Percentiles rank a stretch among this genome's conserved stretches.
phyloP scores from a whole-genome alignment of 495 filamentous ascomycete genomes.

The Podospora fimiseda region DNA sequence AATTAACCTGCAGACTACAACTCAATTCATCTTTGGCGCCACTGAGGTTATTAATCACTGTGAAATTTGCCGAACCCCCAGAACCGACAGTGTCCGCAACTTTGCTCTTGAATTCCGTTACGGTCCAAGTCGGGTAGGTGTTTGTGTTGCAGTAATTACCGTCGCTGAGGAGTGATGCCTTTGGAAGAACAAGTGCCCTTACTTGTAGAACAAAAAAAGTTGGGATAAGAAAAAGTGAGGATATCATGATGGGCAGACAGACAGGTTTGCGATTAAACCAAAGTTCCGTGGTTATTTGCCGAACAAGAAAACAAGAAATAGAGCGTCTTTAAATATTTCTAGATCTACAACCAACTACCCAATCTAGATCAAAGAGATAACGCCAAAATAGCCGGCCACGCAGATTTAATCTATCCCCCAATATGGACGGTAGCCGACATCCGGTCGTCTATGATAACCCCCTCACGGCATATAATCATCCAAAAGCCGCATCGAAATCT shows the following conservation, averaged over 20 bases:
- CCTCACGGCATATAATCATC: not conserved
- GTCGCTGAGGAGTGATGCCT: not conserved
- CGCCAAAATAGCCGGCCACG: not conserved
- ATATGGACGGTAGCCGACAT: not conserved
- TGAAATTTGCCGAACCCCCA: constrained; percentile 12
- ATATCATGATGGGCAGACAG: not conserved
- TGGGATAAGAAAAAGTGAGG: not conserved
- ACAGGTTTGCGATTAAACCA: not conserved
- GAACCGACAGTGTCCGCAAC: constrained; percentile 13
- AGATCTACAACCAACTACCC: not conserved
- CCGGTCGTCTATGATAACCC: not conserved
- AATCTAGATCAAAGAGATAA: not conserved
- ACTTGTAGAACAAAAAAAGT: not conserved
- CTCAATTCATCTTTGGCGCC: constrained; percentile 11
- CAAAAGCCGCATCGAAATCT: not conserved
- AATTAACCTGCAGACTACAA: constrained; percentile 21
- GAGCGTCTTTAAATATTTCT: not conserved
- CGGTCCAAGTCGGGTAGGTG: constrained; percentile 11
- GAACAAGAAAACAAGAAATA: not conserved
- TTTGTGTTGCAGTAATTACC: not conserved
- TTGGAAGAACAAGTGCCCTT: not conserved
- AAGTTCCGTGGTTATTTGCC: too few species aligned
- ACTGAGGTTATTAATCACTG: constrained; percentile 16
- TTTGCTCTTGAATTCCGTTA: constrained; percentile 15
- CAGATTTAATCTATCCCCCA: not conserved